Conservation (phyloP, 179 eudicot genomes). For the Actinidia chinensis region DNA sequence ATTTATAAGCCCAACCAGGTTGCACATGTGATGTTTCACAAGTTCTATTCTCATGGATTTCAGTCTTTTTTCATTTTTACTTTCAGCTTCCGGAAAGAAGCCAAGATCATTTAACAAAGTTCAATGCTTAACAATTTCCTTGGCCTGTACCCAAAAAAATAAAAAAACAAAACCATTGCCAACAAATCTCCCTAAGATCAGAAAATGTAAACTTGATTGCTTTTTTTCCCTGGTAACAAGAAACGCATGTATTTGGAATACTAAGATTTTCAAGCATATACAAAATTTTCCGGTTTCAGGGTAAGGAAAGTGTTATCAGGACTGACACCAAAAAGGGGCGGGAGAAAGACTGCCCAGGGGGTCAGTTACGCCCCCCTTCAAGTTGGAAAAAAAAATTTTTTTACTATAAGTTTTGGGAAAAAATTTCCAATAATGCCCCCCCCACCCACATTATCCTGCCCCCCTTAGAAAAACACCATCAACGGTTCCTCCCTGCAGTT, state of each 20-base stretch:
- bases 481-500: too few relatives aligned
- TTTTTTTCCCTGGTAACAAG: not conserved
- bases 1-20: not conserved
- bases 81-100: not conserved
- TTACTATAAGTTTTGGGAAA: too few relatives aligned
- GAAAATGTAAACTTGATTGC: not conserved
- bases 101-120: not conserved
- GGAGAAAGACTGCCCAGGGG: too few relatives aligned
- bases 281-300: constrained; percentile 2
- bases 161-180: not conserved
- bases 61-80: not conserved
- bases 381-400: too few relatives aligned
- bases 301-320: constrained; percentile 11
- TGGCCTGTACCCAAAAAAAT: too few relatives aligned
- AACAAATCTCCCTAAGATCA: not conserved
- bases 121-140: not conserved
- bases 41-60: not conserved
- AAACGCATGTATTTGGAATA: not conserved
- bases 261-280: not conserved
- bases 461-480: too few relatives aligned
- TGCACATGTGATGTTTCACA: not conserved
- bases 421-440: too few relatives aligned
- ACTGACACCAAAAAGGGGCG: not conserved
- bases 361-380: too few relatives aligned
- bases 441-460: too few relatives aligned